phyloP scores from a whole-genome alignment of 176 grass and related monocot genomes.

The Olyra latifolia region DNA sequence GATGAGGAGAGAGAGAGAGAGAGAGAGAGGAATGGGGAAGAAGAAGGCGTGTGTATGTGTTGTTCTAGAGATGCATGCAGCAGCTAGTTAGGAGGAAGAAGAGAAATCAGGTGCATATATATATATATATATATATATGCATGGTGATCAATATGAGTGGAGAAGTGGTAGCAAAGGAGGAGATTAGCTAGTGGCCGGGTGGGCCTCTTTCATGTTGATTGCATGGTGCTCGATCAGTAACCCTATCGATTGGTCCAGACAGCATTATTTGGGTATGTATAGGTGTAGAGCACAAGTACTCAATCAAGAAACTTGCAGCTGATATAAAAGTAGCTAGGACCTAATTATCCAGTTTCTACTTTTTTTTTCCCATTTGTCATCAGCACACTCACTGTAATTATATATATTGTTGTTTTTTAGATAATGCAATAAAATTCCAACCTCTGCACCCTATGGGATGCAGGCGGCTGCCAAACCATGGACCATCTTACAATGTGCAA shows the following conservation, averaged over 20 bases:
- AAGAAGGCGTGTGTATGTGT: background rate
- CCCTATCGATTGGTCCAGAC: constrained; percentile 12
- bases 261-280: constrained; percentile 25
- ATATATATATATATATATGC: too few species aligned
- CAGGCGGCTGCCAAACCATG: too few species aligned
- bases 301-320: background rate
- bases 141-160: background rate
- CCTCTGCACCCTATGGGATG: too few species aligned
- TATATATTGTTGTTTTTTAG: too few species aligned
- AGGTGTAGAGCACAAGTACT: constrained; percentile 37
- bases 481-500: too few species aligned
- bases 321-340: background rate
- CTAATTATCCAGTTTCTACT: background rate
- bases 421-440: too few species aligned
- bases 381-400: background rate
- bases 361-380: too few species aligned
- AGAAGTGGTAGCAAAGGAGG: background rate
- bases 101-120: constrained; percentile 2
- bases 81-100: constrained; percentile 12
- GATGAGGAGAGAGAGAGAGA: background rate
- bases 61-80: background rate
- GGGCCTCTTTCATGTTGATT: background rate
- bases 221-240: background rate
- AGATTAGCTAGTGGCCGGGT: constrained; percentile 5
- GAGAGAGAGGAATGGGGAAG: background rate